A percentile compares a stretch with the other conserved stretches of the same genome.
Evolutionary conservation across 2,329 filamentous ascomycete species (phyloP).

Genomic region (Phialemoniopsis sp.): DNA sequence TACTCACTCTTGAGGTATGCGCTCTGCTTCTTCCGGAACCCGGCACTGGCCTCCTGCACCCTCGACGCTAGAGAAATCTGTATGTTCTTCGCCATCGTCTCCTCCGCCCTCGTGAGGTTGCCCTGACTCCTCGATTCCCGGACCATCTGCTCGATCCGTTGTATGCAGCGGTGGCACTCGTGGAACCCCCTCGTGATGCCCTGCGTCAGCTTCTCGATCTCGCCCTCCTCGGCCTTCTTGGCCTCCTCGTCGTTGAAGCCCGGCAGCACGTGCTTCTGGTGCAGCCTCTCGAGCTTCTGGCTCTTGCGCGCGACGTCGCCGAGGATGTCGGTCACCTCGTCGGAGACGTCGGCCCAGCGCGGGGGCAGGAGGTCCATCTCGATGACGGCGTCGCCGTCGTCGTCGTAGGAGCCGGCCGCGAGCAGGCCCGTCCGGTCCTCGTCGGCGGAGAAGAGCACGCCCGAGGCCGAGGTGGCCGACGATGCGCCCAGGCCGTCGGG

Average conservation of each 20-base stretch:
- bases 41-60: conserved; percentile 87
- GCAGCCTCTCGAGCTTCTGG: conserved; percentile 81
- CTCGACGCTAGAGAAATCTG: conserved; percentile 84
- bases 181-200: conserved; percentile 87
- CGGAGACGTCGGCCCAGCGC: conserved; percentile 91
- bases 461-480: no score
- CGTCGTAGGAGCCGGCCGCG: conserved; percentile 69
- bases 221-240: conserved; percentile 78
- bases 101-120: conserved; percentile 75
- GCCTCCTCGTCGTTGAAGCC: conserved; percentile 95
- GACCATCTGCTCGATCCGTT: conserved; percentile 84
- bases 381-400: conserved; percentile 91
- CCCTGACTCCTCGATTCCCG: conserved; percentile 71
- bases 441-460: conserved; percentile 44
- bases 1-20: conserved; percentile 84
- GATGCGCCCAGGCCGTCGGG: conserved; percentile 39
- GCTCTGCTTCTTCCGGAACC: conserved; percentile 96
- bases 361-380: conserved; percentile 97
- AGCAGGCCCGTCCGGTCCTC: conserved; percentile 75
- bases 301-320: conserved; percentile 78
- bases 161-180: conserved; percentile 82
- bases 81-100: conserved; percentile 94
- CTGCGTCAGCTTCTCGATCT: conserved; percentile 89
- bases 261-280: conserved; percentile 94
- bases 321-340: conserved; percentile 84